Base-by-base conservation (phyloP, 1,284 basidiomycete genomes). In the Coniferiporia sulphurascens region DNA sequence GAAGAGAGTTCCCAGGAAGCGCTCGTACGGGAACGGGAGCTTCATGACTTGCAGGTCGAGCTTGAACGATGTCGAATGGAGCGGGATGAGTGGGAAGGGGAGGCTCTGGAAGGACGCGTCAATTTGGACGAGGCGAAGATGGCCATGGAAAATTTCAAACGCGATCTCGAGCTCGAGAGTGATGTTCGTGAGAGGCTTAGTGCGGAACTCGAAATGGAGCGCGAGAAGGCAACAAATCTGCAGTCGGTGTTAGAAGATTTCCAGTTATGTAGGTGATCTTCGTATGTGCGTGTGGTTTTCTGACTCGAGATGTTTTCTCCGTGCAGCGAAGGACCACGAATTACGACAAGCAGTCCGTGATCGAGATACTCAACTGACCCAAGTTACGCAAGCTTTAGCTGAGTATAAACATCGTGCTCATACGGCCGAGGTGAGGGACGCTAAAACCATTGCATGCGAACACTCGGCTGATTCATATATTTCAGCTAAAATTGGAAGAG, bases 191-290 rank as follows among this genome's bases (percentile, higher is more conserved):
- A 82, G 57, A 74, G 76, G 60, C 78, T 85, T 2, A 71, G 72
- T n/a, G 74, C 72, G 0, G 83, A 87, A 56, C 73, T 90, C 32
- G 82, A 85, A 56, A 73, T 76, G 13, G 95, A 98, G 68, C 80
- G 78, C 59, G 86, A 91, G 73, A 90, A 88, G 65, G 84, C 88
- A 1, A 76, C 74, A 2, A 97, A 98, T 71, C 73, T 99, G 59
- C 93, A 98, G 71, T 87, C 90, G 6, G 95, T 99, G 1, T 75
- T 99, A 62, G 88, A 93, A 70, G 97, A 99, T 72, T 98, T 99
- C 72, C 94, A 98, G 75, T 78, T 85, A 61, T 87, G 94, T 95
- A 67, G 65, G 87, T 70, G 2, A 45, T 59, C 32, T 49, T 41
- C 36, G n/a, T 46, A 48, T 27, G 27, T 22, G 36, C 49, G 21